Base-by-base conservation (phyloP, 1,284 basidiomycete species). In the Microbotryum lychnidis-dioicae region DNA sequence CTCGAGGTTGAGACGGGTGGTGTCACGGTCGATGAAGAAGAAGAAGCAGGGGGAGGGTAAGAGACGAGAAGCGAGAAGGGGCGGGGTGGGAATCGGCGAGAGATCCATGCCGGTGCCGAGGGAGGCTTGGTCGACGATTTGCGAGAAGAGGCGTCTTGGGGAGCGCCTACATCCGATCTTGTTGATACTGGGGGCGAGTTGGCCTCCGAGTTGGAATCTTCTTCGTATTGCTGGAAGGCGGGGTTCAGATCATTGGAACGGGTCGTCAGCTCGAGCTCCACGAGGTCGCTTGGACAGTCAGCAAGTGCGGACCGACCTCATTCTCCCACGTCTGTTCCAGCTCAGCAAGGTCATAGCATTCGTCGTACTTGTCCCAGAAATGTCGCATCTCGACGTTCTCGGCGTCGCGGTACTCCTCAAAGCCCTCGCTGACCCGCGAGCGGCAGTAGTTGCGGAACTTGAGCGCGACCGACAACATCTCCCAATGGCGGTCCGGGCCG, bases 291-390 rank as follows among this genome's bases (percentile, higher is more conserved):
- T 5, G 8, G 16, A 33, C 27, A 14, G 9, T 10, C 25, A n/a
- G 18, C 25, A 2, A 48, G 23, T 10, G 44, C 7, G 21, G 21
- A n/a, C 49, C 14, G 6, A 56, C 63, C 57, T 65, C 60, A 7
- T 63, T 57, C 42, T 56, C 54, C 64, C 64, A 66, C 9, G 62
- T 62, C n/a, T 45, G 53, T 20, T 61, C 61, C 45, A 66, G 51
- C 7, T 57, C 50, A 3, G 46, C 48, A 21, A 46, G 50, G 33
- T 61, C 48, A 51, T 66, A 66, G 25, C 61, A 47, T 16, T 61
- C 23, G 20, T 51, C 20, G 44, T 48, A 66, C 51, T 66, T 66
- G 12, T 23, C 23, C 64, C 64, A 66, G 5, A 66, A 61, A 18
- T 57, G 37, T 6, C 44, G 25, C 20, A 29, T 23, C n/a, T 37